Evolutionary conservation across 208 protist species (phyloP), one percentile per base, ranked within the genome.

Genomic region (Trypanosomatidae sp.): DNA sequence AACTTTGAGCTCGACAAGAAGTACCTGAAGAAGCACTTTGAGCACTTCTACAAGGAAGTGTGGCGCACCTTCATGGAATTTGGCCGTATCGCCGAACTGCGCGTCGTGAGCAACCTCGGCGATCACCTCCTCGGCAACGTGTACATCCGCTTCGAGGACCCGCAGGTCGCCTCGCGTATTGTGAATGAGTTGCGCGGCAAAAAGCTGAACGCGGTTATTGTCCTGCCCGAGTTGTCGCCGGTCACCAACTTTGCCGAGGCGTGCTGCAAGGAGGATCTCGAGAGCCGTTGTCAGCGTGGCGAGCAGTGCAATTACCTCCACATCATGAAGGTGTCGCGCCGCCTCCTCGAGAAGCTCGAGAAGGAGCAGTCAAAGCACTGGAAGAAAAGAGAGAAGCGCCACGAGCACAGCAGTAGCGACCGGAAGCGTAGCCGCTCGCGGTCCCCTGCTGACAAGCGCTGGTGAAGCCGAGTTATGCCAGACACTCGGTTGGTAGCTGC

Each of bases 241-340:
- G 98, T 99, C 7, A 99, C 93, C 30, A 98, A 99, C 85, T 99
- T 99, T 76, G 88, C 89, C 1, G 98, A 99, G 77, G 98, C 98
- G 53, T 94, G 95, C 80, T 99, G 99, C 90, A 94, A 98, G 71
- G 97, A 99, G 77, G 98, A 98, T 73, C 90, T 99, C 44, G 94
- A 98, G 74, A 86, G 84, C 60, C 81, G 86, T 33, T 99, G 99
- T 86, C 73, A 70, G 30, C 92, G 98, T 50, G 98, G 97, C 10
- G 85, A 88, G 39, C 97, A 99, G 83, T 99, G 99, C 89, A 99
- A 99, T 87, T 99, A 99, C 79, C 91, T 99, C 69, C 98, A 99
- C 83, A 88, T 99, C 50, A 96, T 98, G 84, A 95, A 93, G 60
- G 89, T 97, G 39, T 94, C 90, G 15, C 89, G 91, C 22, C 88